phyloP scores from a whole-genome alignment of 2,329 filamentous ascomycete species.

The Aspergillus sp. region DNA sequence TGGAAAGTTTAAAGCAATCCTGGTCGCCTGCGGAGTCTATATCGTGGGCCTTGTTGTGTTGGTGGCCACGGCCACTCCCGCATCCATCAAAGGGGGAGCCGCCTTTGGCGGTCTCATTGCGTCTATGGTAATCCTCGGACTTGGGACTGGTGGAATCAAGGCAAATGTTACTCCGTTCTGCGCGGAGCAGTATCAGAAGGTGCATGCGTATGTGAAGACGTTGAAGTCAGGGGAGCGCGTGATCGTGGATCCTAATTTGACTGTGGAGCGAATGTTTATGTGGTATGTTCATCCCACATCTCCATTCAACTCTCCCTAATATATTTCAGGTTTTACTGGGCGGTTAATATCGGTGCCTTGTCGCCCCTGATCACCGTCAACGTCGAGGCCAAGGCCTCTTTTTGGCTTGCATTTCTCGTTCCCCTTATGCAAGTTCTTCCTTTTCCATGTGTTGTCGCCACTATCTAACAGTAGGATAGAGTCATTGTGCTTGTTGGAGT shows the following conservation, averaged over 20 bases:
- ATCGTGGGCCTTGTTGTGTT: constrained; percentile 50
- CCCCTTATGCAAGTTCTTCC: constrained; percentile 39
- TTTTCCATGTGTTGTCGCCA: neutral
- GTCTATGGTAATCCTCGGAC: constrained; percentile 40
- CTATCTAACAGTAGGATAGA: constrained; percentile 42
- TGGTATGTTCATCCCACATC: constrained; percentile 51
- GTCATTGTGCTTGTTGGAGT: constrained; percentile 49
- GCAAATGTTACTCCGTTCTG: constrained; percentile 53
- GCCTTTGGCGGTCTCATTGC: constrained; percentile 46
- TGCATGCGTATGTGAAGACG: constrained; percentile 21
- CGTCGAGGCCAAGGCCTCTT: constrained; percentile 61
- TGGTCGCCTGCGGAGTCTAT: constrained; percentile 41
- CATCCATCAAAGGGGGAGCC: constrained; percentile 39
- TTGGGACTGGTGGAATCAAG: constrained; percentile 56
- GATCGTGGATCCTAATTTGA: constrained; percentile 60
- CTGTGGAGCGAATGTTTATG: constrained; percentile 60
- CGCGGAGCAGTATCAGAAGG: constrained; percentile 54
- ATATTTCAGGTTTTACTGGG: constrained; percentile 50
- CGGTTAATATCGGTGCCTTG: constrained; percentile 64
- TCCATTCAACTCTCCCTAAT: neutral
- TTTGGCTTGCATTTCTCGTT: constrained; percentile 59
- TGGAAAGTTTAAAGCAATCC: constrained; percentile 53
- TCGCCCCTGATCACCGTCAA: constrained; percentile 49
- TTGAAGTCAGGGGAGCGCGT: constrained; percentile 45
- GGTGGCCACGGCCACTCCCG: constrained; percentile 47